phyloP scores from a whole-genome alignment of 192 early-diverging fungal species.

The Backusella tarrabulga region DNA sequence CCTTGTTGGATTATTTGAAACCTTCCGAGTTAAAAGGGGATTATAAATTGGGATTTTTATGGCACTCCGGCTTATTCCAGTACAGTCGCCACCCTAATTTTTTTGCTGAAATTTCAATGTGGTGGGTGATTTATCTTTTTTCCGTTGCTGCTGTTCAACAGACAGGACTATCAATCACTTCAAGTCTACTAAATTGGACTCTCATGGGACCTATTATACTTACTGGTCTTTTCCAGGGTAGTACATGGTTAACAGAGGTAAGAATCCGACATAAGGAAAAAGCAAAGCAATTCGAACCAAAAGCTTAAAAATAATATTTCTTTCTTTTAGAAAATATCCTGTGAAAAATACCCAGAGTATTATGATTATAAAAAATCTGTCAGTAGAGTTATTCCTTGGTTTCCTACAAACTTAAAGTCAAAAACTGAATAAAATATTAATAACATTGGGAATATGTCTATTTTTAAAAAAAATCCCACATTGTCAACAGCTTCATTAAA shows the following conservation, averaged over 20 bases:
- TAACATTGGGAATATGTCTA: neutral
- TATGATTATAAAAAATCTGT: conserved; percentile 60
- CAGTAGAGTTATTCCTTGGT: conserved; percentile 57
- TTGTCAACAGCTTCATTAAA: neutral
- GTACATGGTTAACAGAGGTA: conserved; percentile 59
- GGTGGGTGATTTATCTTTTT: conserved; percentile 62
- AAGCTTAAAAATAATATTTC: conserved; percentile 3
- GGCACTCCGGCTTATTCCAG: conserved; percentile 63
- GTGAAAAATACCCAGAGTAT: conserved; percentile 77
- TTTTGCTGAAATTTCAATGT: conserved; percentile 73
- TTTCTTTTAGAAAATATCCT: conserved; percentile 44
- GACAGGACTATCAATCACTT: neutral
- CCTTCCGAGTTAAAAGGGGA: conserved; percentile 40
- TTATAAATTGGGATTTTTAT: conserved; percentile 65
- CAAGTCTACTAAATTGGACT: conserved; percentile 39
- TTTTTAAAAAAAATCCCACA: neutral
- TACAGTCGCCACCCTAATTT: conserved; percentile 86
- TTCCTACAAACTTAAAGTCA: conserved; percentile 2
- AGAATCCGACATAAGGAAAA: neutral
- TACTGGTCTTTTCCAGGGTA: conserved; percentile 67
- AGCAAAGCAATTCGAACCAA: neutral
- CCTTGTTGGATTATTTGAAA: conserved; percentile 31
- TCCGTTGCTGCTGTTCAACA: conserved; percentile 45
- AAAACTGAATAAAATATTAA: neutral
- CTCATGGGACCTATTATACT: conserved; percentile 52